A percentile compares a stretch with the other conserved stretches of the same genome.
Conservation (phyloP, 164 flowering plant genomes). For the Malania oleifera region DNA sequence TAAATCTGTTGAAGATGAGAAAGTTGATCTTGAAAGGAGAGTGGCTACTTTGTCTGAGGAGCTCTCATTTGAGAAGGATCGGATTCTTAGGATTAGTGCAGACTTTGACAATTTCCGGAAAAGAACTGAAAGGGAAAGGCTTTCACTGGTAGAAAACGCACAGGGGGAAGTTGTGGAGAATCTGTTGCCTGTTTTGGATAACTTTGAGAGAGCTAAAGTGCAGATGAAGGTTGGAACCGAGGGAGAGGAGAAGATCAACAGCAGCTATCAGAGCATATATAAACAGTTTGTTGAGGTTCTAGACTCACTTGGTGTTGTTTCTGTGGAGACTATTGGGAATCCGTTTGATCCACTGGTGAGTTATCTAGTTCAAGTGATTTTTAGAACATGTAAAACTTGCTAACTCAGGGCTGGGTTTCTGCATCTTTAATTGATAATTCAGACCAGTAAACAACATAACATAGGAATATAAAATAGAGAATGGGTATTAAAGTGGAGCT, state of each 20-base stretch:
- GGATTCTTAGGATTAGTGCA: conserved; percentile 76
- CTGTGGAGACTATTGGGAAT: conserved; percentile 71
- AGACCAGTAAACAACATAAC: no score
- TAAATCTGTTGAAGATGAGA: conserved; percentile 66
- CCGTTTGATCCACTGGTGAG: conserved; percentile 93
- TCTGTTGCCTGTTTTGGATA: conserved; percentile 75
- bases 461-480: no score
- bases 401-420: no score
- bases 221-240: conserved; percentile 80
- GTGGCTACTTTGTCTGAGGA: conserved; percentile 52
- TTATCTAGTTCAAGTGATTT: conserved; percentile 11
- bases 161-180: conserved; percentile 87
- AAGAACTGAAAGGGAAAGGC: conserved; percentile 85
- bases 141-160: conserved; percentile 63
- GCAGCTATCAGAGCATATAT: conserved; percentile 86
- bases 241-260: conserved; percentile 75
- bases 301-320: conserved; percentile 59
- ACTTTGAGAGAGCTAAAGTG: conserved; percentile 88
- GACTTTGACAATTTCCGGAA: conserved; percentile 94
- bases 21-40: conserved; percentile 45
- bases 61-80: conserved; percentile 47
- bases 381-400: no score
- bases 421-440: no score
- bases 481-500: no score
- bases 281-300: conserved; percentile 86